Evolutionary conservation across 371 early-diverging fungal species (phyloP).

Genomic region (Mortierella sp.): DNA sequence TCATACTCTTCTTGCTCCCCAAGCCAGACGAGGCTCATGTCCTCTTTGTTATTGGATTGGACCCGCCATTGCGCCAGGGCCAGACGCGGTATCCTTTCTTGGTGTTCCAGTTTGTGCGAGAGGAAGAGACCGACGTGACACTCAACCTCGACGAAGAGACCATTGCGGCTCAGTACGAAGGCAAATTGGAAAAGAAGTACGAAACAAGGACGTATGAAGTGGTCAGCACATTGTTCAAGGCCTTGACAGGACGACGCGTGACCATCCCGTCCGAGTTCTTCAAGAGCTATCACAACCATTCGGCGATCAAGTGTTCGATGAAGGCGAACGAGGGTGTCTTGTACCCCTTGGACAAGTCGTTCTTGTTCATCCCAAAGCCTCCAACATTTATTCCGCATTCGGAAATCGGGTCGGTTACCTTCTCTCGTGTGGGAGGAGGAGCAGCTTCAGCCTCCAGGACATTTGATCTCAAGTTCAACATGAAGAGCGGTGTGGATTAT

Average conservation of each 20-base stretch:
- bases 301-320: slow-evolving; percentile 94
- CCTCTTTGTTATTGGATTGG: slow-evolving; percentile 92
- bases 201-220: slow-evolving; percentile 91
- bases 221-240: slow-evolving; percentile 91
- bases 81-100: slow-evolving; percentile 98
- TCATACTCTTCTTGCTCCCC: slow-evolving; percentile 86
- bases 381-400: slow-evolving; percentile 86
- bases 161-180: slow-evolving; percentile 76
- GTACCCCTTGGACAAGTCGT: slow-evolving; percentile 93
- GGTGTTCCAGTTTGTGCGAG: slow-evolving; percentile 94
- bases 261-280: slow-evolving; percentile 77
- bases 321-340: slow-evolving; percentile 98
- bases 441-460: slow-evolving; percentile 79
- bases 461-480: slow-evolving; percentile 93
- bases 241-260: slow-evolving; percentile 83
- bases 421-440: slow-evolving; percentile 85
- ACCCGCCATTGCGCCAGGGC: slow-evolving; percentile 98
- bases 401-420: slow-evolving; percentile 92
- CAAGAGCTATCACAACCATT: slow-evolving; percentile 75
- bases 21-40: slow-evolving; percentile 95
- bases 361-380: slow-evolving; percentile 97
- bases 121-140: slow-evolving; percentile 89
- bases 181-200: slow-evolving; percentile 86
- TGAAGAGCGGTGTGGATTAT: slow-evolving; percentile 82
- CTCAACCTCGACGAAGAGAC: slow-evolving; percentile 85